Base-by-base conservation (phyloP, 257 asterid genomes). In the Petrea volubilis region DNA sequence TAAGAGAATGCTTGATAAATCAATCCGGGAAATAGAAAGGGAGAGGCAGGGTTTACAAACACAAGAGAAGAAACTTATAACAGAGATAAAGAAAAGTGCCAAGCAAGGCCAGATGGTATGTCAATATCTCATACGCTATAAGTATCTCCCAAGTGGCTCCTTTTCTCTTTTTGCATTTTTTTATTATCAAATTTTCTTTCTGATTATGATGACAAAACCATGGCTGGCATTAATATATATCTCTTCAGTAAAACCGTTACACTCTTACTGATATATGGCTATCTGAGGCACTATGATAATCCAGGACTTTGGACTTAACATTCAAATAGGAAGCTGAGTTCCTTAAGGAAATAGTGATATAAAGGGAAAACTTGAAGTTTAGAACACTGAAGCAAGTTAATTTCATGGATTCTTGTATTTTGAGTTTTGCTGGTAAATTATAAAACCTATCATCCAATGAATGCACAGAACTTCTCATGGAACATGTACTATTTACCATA, bases 101-200 rank as follows among this genome's bases (percentile, higher is more conserved):
- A 94, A 94, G 85, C 99, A 94, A 84, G 99, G 97, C 50, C 99
- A 94, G 81, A 94, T 94, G 99, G 99, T 94, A 78, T 28, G 79
- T 44, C 40, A 11, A 12, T 44, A 49, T 17, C 55, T 15, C 44
- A 18, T 36, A 55, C 24, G 72, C n/a, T 55, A 58, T 38, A 40
- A 65, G 71, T 41, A 56, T 71, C 52, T 21, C 12, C 18, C 3
- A 5, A 33, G 6, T 73, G 67, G 24, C 61, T 2, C 5, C 7
- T 24, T 15, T 51, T 31, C 34, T 52, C 40, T 60, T 21, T 66
- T 41, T 43, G 17, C 33, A 21, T 38, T 25, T 69, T 17, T 17
- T 18, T 33, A 17, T 38, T 40, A 14, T 29, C 18, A 18, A 17
- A 11, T 28, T 17, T 50, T 33, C 36, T 52, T 40, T 21, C 33